Base-by-base conservation (phyloP, 768 basidiomycete genomes). In the Floccularia luteovirens region DNA sequence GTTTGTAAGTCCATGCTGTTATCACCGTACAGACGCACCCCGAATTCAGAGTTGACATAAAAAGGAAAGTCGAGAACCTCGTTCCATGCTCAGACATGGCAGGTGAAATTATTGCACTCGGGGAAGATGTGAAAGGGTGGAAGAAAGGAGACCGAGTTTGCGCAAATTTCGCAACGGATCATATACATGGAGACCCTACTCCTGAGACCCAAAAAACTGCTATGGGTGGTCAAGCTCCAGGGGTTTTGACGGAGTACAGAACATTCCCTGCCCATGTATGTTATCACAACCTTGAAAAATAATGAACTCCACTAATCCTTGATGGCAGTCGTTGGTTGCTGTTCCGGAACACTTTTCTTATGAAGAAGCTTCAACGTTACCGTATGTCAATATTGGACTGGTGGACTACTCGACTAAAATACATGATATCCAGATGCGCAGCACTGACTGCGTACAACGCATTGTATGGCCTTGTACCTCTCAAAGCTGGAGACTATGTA, bases 361-460 rank as follows among this genome's bases (percentile, higher is more conserved):
- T 46, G 74, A 77, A 44, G 76, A 86, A 51, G 82, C 72, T 0
- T 75, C 82, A 0, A 79, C 79, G 17, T 59, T 85, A 4, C 75
- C 79, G 63, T 80, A 49, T 22, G 69, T 57, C 10, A 13, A 4
- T 12, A 12, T n/a, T n/a, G n/a, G n/a, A n/a, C n/a, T n/a, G n/a
- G n/a, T n/a, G n/a, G n/a, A n/a, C n/a, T n/a, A n/a, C n/a, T n/a
- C n/a, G n/a, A n/a, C 27, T 11, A 13, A 21, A 19, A 21, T 17
- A 22, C 16, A 12, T 17, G 31, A 3, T 20, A n/a, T 20, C 10
- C 31, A 76, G 72, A 22, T 77, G 74, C 43, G 77, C 78, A 4
- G 79, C 69, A 3, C 47, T 83, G 39, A 84, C 79, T 0, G 78
- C 82, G 0, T 84, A 80, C 60, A 79, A 74, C 44, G 71, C 72